A percentile compares a stretch with the other conserved stretches of the same genome.
These are phyloP conservation scores for Pecoramyces ruminantium DNA, from an alignment of 192 early-diverging fungal genomes.

Conservation along the genomic window DNA sequence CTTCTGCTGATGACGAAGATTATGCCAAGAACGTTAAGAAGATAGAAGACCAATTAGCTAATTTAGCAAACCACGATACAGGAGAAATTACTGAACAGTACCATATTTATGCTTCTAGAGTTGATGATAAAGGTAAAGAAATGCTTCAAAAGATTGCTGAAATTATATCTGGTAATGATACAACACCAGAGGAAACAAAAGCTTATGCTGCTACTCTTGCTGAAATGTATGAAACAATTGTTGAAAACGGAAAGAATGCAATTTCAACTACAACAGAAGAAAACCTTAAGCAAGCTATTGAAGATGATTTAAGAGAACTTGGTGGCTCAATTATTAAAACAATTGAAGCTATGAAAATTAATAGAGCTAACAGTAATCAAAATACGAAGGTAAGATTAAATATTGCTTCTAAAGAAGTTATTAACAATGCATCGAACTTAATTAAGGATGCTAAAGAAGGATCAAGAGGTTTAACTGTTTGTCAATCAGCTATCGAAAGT, in stretches of 20 bases:
- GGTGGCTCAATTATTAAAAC: conserved; percentile 17
- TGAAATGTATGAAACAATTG: conserved; percentile 11
- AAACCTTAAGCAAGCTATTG: conserved; percentile 10
- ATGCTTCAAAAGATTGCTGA: conserved; percentile 21
- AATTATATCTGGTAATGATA: conserved; percentile 19
- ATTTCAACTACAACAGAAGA: conserved; percentile 12
- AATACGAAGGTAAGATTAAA: conserved; percentile 14
- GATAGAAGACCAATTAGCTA: conserved; percentile 11
- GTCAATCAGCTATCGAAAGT: conserved; percentile 12
- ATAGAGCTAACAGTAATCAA: conserved; percentile 18
- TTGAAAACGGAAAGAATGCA: conserved; percentile 4
- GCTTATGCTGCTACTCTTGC: conserved; percentile 5
- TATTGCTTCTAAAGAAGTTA: conserved; percentile 21
- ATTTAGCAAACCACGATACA: conserved; percentile 11
- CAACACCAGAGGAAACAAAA: conserved; percentile 17
- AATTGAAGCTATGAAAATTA: conserved; percentile 21
- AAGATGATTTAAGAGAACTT: conserved; percentile 13
- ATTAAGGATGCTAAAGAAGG: conserved; percentile 19
- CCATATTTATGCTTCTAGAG: conserved; percentile 9
- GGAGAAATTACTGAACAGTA: conserved; percentile 7
- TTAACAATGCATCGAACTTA: conserved; percentile 9
- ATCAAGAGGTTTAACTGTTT: conserved; percentile 15
- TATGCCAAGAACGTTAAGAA: conserved; percentile 17
- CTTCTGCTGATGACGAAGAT: conserved; percentile 24
- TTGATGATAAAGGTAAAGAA: conserved; percentile 16